Conservation (phyloP, 2,329 filamentous ascomycete species). For the Pseudopithomyces maydicus region DNA sequence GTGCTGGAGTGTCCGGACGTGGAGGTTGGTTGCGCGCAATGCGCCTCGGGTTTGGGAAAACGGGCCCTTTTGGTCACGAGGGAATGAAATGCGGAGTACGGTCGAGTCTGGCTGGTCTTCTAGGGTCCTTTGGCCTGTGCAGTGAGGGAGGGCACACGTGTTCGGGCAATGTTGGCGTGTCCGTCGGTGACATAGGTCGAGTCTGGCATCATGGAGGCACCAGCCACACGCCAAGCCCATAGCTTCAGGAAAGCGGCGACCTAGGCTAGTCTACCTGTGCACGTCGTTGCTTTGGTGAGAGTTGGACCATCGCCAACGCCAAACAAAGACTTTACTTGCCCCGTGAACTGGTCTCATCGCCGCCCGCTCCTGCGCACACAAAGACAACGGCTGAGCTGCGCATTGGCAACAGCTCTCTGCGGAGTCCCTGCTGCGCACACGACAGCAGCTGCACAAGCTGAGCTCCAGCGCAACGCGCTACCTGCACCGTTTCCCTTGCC, state of each 20-base stretch:
- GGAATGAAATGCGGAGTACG: background rate
- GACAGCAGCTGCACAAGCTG: background rate
- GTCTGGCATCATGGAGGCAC: slow-evolving; percentile 6
- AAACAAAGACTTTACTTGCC: slow-evolving; percentile 6
- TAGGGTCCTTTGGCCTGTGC: background rate
- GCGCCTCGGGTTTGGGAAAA: background rate
- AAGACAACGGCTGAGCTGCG: slow-evolving; percentile 1
- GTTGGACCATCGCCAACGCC: background rate
- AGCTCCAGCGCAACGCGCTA: slow-evolving; percentile 11
- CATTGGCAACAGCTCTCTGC: background rate
- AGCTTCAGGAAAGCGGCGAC: slow-evolving; percentile 1
- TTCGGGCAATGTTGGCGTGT: background rate
- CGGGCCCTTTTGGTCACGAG: background rate
- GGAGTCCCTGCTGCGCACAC: background rate
- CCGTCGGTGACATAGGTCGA: slow-evolving; percentile 3
- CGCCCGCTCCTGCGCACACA: slow-evolving; percentile 15
- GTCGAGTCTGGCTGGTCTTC: background rate
- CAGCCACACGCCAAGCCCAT: slow-evolving; percentile 15
- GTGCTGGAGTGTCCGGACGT: slow-evolving; percentile 2
- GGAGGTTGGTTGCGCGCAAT: background rate
- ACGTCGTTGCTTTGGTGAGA: slow-evolving; percentile 5
- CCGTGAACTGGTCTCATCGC: background rate
- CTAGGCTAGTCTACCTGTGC: background rate
- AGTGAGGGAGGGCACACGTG: background rate
- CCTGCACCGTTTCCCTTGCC: slow-evolving; percentile 12